Percentiles rank a stretch among this genome's conserved stretches.
Evolutionary conservation across 495 filamentous ascomycete genomes (phyloP).

Genomic region (Lasiosphaeria ovina): DNA sequence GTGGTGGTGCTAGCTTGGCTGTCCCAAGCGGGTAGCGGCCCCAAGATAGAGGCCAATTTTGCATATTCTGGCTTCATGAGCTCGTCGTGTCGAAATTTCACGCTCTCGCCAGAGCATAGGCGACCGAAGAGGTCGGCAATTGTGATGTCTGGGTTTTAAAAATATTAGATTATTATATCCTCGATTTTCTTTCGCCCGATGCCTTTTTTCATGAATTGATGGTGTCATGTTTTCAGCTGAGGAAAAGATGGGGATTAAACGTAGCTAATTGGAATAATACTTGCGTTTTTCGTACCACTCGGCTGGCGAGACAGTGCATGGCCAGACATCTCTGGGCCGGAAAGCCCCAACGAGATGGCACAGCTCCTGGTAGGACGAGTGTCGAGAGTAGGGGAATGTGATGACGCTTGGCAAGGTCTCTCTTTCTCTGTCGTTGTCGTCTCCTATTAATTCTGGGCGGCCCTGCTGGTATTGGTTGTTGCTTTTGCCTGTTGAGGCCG

Average conservation of each 20-base stretch:
- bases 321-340: constrained; percentile 72
- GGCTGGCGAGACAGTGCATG: constrained; percentile 71
- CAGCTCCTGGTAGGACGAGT: constrained; percentile 83
- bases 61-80: constrained; percentile 46
- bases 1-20: constrained; percentile 26
- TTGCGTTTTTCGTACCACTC: constrained; percentile 56
- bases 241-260: too few relatives aligned
- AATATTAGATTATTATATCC: neutral
- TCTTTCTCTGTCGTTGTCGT: too few relatives aligned
- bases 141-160: constrained; percentile 44
- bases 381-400: constrained; percentile 82
- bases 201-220: too few relatives aligned
- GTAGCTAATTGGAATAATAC: neutral
- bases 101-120: constrained; percentile 53
- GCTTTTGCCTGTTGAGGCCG: neutral
- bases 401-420: constrained; percentile 42
- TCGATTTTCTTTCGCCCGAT: too few relatives aligned
- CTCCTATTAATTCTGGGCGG: too few relatives aligned
- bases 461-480: neutral
- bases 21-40: neutral
- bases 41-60: neutral
- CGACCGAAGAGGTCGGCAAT: constrained; percentile 70
- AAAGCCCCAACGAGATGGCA: constrained; percentile 68
- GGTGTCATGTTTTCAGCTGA: too few relatives aligned
- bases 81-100: constrained; percentile 62